Base-by-base conservation (phyloP, 805 yeast genomes). In the Ogataea populi-albae region DNA sequence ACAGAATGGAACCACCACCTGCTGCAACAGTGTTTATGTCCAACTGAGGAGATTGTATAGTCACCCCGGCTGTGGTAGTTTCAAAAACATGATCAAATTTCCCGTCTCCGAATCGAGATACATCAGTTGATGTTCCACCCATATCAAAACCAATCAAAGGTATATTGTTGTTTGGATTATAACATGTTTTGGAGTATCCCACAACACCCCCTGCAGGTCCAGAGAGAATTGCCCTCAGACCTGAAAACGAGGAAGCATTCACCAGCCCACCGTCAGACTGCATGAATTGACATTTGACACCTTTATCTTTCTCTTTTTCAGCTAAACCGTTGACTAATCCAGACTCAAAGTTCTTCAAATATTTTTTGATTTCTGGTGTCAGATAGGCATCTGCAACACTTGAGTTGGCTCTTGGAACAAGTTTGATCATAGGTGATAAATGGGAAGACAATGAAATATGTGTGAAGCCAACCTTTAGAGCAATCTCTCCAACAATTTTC, bases 141-240 rank as follows among this genome's bases (percentile, higher is more conserved):
- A 85, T 83, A 58, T 85, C 95, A 49, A 86, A 82, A 0, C 93
- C 93, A 38, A 85, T 73, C 29, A 82, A 66, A 0, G 94, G 87
- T 15, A 69, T 68, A 11, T 62, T 61, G 35, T 69, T 69, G 10
- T 57, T 46, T 1, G 59, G 55, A 41, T 75, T 68, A 53, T 69
- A 86, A 39, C 94, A 83, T 0, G 97, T 88, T 32, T 75, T 71
- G 0, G 95, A 84, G 50, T 78, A 85, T 0, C 97, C 98, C 20
- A 89, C 95, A 38, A 89, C 94, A 30, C 98, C 98, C 20, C 97
- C 98, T n/a, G 97, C 98, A 3, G 98, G 98, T 2, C 98, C 98
- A 1, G 96, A 86, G 21, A 89, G 62, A 29, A 89, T 81, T 2
- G 97, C 95, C 47, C 78, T 73, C 22, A 89, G 65, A 1, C 98